These are phyloP conservation scores for Fusarium bactridioides DNA, from an alignment of 2,329 filamentous ascomycete genomes.

Conservation along the genomic window DNA sequence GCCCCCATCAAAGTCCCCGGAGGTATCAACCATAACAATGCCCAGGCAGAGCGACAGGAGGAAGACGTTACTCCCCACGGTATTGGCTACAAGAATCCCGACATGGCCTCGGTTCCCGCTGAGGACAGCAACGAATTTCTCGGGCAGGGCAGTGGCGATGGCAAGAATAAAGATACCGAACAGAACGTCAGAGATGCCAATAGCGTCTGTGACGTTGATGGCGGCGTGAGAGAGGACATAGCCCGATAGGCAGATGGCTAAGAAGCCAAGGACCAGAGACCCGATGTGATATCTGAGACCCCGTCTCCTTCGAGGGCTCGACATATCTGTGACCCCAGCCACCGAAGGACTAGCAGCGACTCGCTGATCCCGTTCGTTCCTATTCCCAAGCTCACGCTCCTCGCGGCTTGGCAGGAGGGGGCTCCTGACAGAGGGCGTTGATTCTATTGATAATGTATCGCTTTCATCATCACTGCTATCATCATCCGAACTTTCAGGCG, in stretches of 20 bases:
- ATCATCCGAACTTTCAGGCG: background rate
- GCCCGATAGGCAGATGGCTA: background rate
- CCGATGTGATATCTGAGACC: background rate
- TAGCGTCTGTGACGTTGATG: background rate
- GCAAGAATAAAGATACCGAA: background rate
- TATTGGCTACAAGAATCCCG: background rate
- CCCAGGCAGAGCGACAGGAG: background rate
- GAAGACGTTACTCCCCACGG: background rate
- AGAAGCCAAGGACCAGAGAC: background rate
- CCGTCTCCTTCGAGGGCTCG: background rate
- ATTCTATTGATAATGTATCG: no score
- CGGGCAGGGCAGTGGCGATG: background rate
- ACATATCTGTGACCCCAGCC: fast-evolving
- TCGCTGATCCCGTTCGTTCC: background rate
- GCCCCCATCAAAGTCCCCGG: background rate
- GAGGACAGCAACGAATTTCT: background rate
- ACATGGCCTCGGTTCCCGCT: background rate
- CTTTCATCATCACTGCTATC: background rate
- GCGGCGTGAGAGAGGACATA: background rate
- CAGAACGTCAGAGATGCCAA: background rate
- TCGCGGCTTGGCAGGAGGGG: fast-evolving
- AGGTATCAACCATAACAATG: background rate
- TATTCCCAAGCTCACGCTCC: background rate
- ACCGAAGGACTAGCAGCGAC: background rate
- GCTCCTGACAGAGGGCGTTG: fast-evolving